phyloP scores from a whole-genome alignment of 495 filamentous ascomycete genomes.

The Jackrogersella multiformis region DNA sequence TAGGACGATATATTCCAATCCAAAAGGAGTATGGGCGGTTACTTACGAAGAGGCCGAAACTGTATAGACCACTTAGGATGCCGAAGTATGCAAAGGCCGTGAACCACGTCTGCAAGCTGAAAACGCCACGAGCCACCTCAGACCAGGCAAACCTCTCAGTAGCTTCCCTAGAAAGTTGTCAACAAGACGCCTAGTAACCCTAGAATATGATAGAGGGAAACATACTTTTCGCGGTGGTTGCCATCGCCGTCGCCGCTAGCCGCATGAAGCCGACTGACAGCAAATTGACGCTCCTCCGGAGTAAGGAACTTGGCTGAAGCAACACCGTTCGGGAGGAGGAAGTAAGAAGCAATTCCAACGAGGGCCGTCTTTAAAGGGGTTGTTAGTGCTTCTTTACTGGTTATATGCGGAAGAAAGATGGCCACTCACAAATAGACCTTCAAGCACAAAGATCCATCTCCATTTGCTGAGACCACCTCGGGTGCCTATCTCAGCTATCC shows the following conservation, averaged over 20 bases:
- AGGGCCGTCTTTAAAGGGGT: conserved; percentile 53
- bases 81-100: conserved; percentile 58
- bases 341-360: conserved; percentile 63
- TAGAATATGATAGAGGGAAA: neutral
- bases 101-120: conserved; percentile 66
- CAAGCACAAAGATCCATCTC: conserved; percentile 65
- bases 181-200: conserved; percentile 28
- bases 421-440: conserved; percentile 58
- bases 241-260: conserved; percentile 32
- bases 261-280: conserved; percentile 51
- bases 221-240: conserved; percentile 46
- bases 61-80: conserved; percentile 56
- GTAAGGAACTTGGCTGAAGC: conserved; percentile 63
- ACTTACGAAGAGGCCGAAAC: conserved; percentile 64
- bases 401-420: neutral
- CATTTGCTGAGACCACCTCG: conserved; percentile 54
- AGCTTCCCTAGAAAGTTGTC: conserved; percentile 33
- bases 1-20: conserved; percentile 16
- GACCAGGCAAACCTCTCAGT: conserved; percentile 69
- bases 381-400: neutral
- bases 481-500: conserved; percentile 51
- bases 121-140: conserved; percentile 68
- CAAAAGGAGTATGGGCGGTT: neutral
- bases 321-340: conserved; percentile 67
- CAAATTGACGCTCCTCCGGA: conserved; percentile 55